Percentiles rank a stretch among this genome's conserved stretches.
phyloP scores from a whole-genome alignment of 2,329 filamentous ascomycete genomes.

The Cucurbitaria berberidis region DNA sequence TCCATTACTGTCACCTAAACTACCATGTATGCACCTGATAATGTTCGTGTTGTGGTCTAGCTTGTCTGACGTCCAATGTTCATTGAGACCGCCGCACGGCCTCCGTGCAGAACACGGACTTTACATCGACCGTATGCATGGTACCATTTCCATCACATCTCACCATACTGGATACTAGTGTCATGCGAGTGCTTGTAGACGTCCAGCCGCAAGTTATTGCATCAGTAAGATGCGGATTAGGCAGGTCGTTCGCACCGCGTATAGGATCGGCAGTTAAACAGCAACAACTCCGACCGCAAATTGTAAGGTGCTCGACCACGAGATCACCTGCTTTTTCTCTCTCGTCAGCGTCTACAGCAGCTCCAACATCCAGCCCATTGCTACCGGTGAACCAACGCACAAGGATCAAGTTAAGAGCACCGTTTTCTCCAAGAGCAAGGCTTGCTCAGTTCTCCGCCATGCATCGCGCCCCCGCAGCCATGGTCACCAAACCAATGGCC shows the following conservation, averaged over 20 bases:
- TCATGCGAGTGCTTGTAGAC: background rate
- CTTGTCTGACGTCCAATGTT: background rate
- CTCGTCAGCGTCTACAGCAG: background rate
- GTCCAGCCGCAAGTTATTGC: background rate
- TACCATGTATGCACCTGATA: background rate
- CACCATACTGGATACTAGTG: background rate
- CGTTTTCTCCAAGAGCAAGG: background rate
- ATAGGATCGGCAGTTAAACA: constrained; percentile 21
- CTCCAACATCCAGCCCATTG: background rate
- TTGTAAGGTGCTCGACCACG: constrained; percentile 1
- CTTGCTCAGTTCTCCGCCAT: constrained; percentile 17
- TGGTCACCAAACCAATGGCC: constrained; percentile 49
- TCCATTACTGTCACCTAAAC: background rate
- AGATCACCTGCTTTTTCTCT: constrained; percentile 7
- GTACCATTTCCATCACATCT: background rate
- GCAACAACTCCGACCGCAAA: constrained; percentile 13
- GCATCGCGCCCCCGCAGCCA: constrained; percentile 37
- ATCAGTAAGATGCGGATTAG: constrained; percentile 13
- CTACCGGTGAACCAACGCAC: background rate
- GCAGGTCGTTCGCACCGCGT: constrained; percentile 16
- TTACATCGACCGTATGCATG: background rate
- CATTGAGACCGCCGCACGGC: no score
- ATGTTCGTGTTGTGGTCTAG: background rate
- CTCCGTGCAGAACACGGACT: background rate
- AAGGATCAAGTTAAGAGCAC: background rate